These are phyloP conservation scores for Colletotrichum tropicicola DNA, from an alignment of 2,329 filamentous ascomycete genomes.

Conservation along the genomic window DNA sequence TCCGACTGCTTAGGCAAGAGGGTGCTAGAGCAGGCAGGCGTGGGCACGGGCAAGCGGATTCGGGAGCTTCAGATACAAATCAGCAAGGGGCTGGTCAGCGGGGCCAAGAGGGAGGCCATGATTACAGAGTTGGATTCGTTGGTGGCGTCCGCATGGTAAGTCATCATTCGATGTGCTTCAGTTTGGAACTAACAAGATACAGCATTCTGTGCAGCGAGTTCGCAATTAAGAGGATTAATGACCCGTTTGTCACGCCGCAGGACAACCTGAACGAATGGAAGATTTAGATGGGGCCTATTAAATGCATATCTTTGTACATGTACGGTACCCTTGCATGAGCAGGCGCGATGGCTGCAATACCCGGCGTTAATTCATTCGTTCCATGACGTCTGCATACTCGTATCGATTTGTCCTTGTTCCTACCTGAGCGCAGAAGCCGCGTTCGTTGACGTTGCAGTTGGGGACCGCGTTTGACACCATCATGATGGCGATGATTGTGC, in stretches of 20 bases:
- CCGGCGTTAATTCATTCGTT: constrained; percentile 16
- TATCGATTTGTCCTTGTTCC: too few relatives aligned
- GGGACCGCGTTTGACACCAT: constrained; percentile 49
- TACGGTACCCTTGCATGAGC: constrained; percentile 20
- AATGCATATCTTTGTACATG: constrained; percentile 20
- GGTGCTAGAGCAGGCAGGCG: constrained; percentile 83
- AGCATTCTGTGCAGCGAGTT: constrained; percentile 95
- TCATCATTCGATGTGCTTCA: constrained; percentile 24
- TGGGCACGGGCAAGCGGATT: constrained; percentile 81
- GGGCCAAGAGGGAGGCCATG: constrained; percentile 80
- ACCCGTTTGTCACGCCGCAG: constrained; percentile 81
- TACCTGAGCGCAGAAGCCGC: too few relatives aligned
- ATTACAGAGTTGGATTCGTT: constrained; percentile 91
- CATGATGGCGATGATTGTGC: constrained; percentile 57
- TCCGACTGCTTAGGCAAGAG: constrained; percentile 90
- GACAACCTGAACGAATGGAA: constrained; percentile 87
- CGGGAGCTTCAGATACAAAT: constrained; percentile 87
- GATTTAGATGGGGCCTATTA: constrained; percentile 50
- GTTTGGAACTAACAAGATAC: constrained; percentile 31
- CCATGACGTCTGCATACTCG: background rate
- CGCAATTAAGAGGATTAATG: constrained; percentile 92
- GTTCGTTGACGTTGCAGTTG: background rate
- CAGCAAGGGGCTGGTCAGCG: constrained; percentile 75
- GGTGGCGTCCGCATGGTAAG: constrained; percentile 88
- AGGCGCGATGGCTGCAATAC: constrained; percentile 27